Percentiles rank a stretch among this genome's conserved stretches.
These are phyloP conservation scores for Phaseolus lunatus DNA, from an alignment of 306 rosid genomes.

Conservation along the genomic window DNA sequence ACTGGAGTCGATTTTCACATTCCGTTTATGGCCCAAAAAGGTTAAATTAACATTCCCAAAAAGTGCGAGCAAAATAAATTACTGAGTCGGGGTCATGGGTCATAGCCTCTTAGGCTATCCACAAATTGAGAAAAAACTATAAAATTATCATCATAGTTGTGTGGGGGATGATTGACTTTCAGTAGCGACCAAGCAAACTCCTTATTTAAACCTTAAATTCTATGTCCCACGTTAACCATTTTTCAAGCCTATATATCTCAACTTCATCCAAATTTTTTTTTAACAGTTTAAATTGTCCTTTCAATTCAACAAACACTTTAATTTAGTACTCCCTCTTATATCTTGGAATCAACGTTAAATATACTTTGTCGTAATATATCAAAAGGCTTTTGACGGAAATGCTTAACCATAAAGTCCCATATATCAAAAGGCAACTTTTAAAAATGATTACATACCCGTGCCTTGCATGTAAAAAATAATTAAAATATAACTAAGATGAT, in stretches of 20 bases:
- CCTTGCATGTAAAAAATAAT: too few relatives aligned
- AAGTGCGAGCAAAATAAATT: constrained; percentile 32
- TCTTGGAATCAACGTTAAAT: constrained; percentile 42
- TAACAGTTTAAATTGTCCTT: constrained; percentile 6
- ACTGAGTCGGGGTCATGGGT: constrained; percentile 38
- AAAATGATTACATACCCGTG: too few relatives aligned
- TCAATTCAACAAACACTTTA: constrained; percentile 20
- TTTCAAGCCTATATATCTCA: not conserved
- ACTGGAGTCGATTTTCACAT: constrained; percentile 23
- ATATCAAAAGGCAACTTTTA: too few relatives aligned
- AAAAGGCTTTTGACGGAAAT: not conserved
- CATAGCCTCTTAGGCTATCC: not conserved
- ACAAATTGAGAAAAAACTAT: not conserved
- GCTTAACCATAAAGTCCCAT: not conserved
- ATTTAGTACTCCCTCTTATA: not conserved
- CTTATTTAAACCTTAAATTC: constrained; percentile 26
- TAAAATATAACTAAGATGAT: too few relatives aligned
- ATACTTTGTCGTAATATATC: not conserved
- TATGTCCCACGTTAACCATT: constrained; percentile 1
- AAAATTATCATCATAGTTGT: constrained; percentile 26
- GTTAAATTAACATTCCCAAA: constrained; percentile 9
- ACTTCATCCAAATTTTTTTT: not conserved
- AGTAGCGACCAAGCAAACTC: constrained; percentile 33
- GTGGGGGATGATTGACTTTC: constrained; percentile 23
- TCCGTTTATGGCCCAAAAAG: constrained; percentile 25